Percentiles rank a stretch among this genome's conserved stretches.
phyloP scores from a whole-genome alignment of 305 asterid genomes.

The Fraxinus velutina region DNA sequence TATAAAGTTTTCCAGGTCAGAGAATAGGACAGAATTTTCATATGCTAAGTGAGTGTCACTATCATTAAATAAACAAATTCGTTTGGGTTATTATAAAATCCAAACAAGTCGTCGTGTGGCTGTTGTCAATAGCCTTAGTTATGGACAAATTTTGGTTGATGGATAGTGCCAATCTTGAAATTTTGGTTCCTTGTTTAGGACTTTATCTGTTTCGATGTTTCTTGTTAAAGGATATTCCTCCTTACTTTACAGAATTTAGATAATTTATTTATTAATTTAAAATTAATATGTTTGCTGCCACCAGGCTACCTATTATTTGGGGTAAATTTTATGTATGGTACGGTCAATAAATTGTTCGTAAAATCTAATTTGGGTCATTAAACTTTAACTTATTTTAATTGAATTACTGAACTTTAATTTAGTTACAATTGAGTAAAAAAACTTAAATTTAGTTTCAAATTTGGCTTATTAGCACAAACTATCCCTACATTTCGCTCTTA shows the following conservation, averaged over 20 bases:
- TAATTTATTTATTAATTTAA: neutral
- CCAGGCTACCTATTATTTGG: neutral
- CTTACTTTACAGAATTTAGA: conserved; percentile 2
- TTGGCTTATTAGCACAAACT: too few relatives aligned
- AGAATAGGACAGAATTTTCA: conserved; percentile 29
- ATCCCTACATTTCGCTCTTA: too few relatives aligned
- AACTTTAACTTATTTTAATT: neutral
- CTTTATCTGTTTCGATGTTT: conserved; percentile 30
- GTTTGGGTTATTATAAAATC: conserved; percentile 5
- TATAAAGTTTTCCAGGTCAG: neutral
- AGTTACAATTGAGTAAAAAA: too few relatives aligned
- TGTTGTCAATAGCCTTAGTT: conserved; percentile 22
- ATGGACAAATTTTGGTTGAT: conserved; percentile 5
- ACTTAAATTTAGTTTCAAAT: neutral
- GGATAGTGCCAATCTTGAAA: conserved; percentile 22
- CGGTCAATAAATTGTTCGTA: neutral
- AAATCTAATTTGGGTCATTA: neutral
- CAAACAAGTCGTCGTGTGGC: conserved; percentile 27
- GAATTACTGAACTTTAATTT: neutral
- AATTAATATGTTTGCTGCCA: neutral
- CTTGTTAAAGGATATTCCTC: conserved; percentile 31
- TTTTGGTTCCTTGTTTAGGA: conserved; percentile 30
- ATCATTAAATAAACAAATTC: conserved; percentile 28
- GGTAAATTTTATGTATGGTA: neutral
- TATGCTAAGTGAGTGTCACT: conserved; percentile 38